Conservation (phyloP, 768 basidiomycete genomes). For the Kwoniella europaea region DNA sequence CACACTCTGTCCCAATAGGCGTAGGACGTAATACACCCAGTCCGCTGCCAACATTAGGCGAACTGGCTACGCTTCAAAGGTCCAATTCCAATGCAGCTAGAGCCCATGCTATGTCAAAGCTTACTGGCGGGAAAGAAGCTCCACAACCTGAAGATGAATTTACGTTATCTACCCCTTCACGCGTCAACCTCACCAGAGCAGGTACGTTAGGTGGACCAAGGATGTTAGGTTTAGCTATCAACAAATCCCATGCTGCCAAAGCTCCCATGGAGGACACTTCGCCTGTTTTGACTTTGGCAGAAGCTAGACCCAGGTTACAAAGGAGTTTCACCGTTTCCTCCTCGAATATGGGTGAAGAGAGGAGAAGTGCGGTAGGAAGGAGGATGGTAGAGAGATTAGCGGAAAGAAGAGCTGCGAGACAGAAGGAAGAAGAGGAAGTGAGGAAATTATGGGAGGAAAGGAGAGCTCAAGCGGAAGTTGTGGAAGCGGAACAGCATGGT, state of each 20-base stretch:
- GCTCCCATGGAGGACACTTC: not conserved
- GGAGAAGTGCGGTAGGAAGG: constrained; percentile 57
- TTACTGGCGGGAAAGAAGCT: constrained; percentile 74
- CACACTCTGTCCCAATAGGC: constrained; percentile 18
- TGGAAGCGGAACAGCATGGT: not conserved
- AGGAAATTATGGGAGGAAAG: constrained; percentile 40
- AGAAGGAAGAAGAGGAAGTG: constrained; percentile 49
- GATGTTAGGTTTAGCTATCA: constrained; percentile 19
- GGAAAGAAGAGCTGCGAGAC: constrained; percentile 44
- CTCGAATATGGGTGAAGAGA: constrained; percentile 54
- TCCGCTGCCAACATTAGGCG: constrained; percentile 75
- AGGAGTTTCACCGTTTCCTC: constrained; percentile 55
- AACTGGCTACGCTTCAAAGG: constrained; percentile 74
- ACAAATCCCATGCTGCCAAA: not conserved
- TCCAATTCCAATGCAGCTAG: constrained; percentile 88
- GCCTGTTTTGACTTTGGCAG: not conserved
- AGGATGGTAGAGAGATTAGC: constrained; percentile 57
- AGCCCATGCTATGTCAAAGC: constrained; percentile 78
- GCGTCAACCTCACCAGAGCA: constrained; percentile 38
- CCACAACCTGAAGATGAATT: constrained; percentile 48
- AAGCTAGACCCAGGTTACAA: constrained; percentile 46
- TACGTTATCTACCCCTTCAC: constrained; percentile 19
- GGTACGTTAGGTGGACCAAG: constrained; percentile 47
- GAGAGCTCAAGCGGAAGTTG: constrained; percentile 14
- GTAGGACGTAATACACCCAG: constrained; percentile 65